Conservation (phyloP, 805 yeast species). For the Jamesozyma jinghongensis region DNA sequence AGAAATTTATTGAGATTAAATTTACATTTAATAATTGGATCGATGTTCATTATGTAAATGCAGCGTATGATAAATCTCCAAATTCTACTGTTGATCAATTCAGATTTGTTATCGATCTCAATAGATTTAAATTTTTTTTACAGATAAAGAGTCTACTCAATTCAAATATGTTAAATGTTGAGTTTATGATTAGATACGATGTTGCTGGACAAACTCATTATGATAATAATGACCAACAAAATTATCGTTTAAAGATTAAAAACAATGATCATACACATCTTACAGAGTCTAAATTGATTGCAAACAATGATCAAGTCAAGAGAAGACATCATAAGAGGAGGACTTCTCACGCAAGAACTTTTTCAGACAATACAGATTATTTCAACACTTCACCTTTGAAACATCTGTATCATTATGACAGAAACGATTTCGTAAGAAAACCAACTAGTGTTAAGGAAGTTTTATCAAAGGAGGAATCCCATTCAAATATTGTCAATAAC, state of each 20-base stretch:
- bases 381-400: conserved; percentile 29
- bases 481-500: neutral
- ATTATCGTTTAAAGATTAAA: conserved; percentile 18
- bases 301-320: neutral
- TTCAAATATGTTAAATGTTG: conserved; percentile 14
- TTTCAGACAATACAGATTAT: conserved; percentile 29
- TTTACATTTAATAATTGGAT: conserved; percentile 29
- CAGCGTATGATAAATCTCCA: conserved; percentile 21
- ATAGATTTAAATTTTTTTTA: conserved; percentile 22
- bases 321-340: neutral
- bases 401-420: conserved; percentile 22
- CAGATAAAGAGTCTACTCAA: conserved; percentile 17
- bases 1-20: conserved; percentile 28
- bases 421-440: neutral
- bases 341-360: conserved; percentile 18
- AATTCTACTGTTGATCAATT: conserved; percentile 25
- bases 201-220: conserved; percentile 28
- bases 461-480: neutral
- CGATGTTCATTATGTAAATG: conserved; percentile 26
- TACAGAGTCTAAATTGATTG: neutral
- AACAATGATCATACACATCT: neutral
- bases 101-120: conserved; percentile 23
- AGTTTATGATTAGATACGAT: conserved; percentile 28
- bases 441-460: neutral
- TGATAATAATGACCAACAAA: conserved; percentile 30